phyloP scores from a whole-genome alignment of 2,329 filamentous ascomycete genomes.

The Neurospora sp. region DNA sequence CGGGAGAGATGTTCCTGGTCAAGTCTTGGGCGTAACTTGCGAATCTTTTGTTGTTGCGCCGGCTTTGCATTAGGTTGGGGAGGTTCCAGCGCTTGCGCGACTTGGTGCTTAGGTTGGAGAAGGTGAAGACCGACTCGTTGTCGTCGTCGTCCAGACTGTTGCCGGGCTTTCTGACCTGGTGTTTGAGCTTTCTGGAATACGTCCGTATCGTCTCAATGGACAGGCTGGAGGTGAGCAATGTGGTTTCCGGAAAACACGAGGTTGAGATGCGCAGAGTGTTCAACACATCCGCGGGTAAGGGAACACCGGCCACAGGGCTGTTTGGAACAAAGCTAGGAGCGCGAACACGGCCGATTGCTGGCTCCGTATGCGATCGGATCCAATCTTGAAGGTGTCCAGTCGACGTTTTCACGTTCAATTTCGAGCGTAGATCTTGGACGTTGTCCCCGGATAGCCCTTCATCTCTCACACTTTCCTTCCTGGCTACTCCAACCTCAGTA shows the following conservation, averaged over 20 bases:
- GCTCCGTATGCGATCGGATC: background rate
- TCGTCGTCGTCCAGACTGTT: slow-evolving; percentile 9
- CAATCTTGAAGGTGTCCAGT: background rate
- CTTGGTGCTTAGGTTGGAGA: slow-evolving; percentile 1
- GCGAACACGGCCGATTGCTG: background rate
- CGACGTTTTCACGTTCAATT: background rate
- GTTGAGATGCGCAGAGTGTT: slow-evolving; percentile 45
- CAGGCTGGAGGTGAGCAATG: slow-evolving; percentile 45
- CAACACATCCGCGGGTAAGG: slow-evolving; percentile 42
- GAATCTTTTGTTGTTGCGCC: slow-evolving; percentile 3
- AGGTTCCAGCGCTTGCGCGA: slow-evolving; percentile 13
- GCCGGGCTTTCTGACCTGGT: slow-evolving; percentile 17
- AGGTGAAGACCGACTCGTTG: slow-evolving; percentile 10
- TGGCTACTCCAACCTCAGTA: background rate
- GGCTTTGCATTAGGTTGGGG: slow-evolving; percentile 6
- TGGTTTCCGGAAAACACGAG: slow-evolving; percentile 49
- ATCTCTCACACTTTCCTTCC: background rate
- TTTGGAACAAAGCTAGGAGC: background rate
- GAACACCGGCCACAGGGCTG: slow-evolving; percentile 27
- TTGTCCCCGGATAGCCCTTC: background rate
- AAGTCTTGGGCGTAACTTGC: background rate
- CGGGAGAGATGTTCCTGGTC: background rate
- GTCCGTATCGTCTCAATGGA: slow-evolving; percentile 48
- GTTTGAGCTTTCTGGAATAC: slow-evolving; percentile 44
- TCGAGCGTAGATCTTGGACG: background rate